Evolutionary conservation across 2,329 filamentous ascomycete species (phyloP), one percentile per base, ranked within the genome.

Genomic region (Graphium sp.): DNA sequence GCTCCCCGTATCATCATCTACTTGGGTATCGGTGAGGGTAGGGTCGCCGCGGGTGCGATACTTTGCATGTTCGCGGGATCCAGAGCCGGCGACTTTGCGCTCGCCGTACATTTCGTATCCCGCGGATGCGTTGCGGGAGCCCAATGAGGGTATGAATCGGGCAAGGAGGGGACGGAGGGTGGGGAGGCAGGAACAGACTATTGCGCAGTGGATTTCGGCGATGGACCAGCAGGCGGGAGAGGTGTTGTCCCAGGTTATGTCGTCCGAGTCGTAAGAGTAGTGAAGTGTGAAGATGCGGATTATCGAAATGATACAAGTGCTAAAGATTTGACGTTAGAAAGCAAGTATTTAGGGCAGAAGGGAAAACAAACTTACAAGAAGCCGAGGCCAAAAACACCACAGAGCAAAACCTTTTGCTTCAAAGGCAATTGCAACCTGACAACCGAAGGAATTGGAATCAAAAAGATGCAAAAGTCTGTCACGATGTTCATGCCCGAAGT

Each of bases 291-390:
- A 39, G 13, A 48, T 39, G 31, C 46, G 44, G 30, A 41, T 39
- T 28, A 46, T 34, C 11, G 46, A 48, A 18, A 48, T 41, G 25
- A 48, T 40, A 33, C 45, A 47, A 10, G 44, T 41, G 31, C 45
- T 48, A 29, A 9, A 22, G 26, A 23, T 5, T 9, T 7, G 5
- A 16, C 3, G 24, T 22, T 12, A 30, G 31, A 26, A 18, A 29
- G 17, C 3, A 23, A 8, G 26, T 18, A 19, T 18, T 18, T 18
- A 18, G 26, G 6, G n/a, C 5, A 10, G 23, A 22, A 12, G 9
- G 16, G 16, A 7, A 8, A 16, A 19, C 20, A 9, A 9, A 40
- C 40, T 36, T 28, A 47, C 42, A 46, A 45, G 35, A 46, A 46
- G 4, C 44, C 44, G 5, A 47, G 35, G 18, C 38, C 39, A 19